A percentile compares a stretch with the other conserved stretches of the same genome.
These are phyloP conservation scores for Dovyalis caffra DNA, from an alignment of 345 rosid species.

Conservation along the genomic window DNA sequence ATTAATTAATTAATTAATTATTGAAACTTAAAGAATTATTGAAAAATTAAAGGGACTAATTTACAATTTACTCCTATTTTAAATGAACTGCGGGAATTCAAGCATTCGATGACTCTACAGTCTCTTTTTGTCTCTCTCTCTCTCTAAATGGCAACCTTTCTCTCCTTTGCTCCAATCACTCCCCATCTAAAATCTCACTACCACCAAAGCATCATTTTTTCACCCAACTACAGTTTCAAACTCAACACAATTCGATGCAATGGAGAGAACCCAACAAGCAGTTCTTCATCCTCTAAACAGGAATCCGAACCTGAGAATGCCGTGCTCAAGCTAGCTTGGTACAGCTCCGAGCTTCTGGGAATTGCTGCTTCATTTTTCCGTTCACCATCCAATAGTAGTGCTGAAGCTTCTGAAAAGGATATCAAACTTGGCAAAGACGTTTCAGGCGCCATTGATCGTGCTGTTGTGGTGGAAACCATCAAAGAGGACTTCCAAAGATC, in stretches of 20 bases:
- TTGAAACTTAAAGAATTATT: too few relatives aligned
- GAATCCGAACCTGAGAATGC: constrained; percentile 61
- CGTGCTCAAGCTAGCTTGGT: constrained; percentile 84
- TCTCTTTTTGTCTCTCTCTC: constrained; percentile 25
- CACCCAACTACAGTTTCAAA: constrained; percentile 14
- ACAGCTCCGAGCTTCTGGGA: constrained; percentile 89
- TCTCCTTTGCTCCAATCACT: constrained; percentile 33
- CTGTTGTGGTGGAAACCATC: constrained; percentile 52
- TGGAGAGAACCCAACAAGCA: constrained; percentile 29
- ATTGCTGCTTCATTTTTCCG: constrained; percentile 80
- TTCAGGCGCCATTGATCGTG: constrained; percentile 56
- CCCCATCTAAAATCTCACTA: constrained; percentile 26
- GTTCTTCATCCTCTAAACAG: constrained; percentile 32
- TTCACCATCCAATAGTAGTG: constrained; percentile 24
- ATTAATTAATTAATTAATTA: too few relatives aligned
- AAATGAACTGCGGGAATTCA: constrained; percentile 16
- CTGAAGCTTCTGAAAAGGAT: constrained; percentile 22
- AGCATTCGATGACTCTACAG: not conserved
- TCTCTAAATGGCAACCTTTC: constrained; percentile 50
- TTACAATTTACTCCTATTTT: too few relatives aligned
- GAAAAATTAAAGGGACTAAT: too few relatives aligned
- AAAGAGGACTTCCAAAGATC: constrained; percentile 73
- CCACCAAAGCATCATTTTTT: constrained; percentile 8
- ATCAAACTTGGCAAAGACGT: constrained; percentile 41
- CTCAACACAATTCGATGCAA: constrained; percentile 35